phyloP scores from a whole-genome alignment of 495 filamentous ascomycete genomes.

The Pseudotulostoma volvatum region DNA sequence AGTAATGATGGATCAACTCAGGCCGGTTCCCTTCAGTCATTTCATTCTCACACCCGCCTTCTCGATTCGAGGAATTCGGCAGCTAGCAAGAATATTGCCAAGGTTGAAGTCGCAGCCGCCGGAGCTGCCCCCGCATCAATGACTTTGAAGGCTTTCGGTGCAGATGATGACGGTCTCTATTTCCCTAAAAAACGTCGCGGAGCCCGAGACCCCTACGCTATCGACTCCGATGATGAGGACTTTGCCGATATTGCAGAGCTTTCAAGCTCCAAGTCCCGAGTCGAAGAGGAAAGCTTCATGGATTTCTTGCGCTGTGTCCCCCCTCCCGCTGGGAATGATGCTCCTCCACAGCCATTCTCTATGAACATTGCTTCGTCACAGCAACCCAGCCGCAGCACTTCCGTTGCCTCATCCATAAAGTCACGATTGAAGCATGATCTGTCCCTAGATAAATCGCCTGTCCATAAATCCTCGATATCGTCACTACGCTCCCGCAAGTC shows the following conservation, averaged over 20 bases:
- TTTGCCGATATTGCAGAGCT: slow-evolving; percentile 47
- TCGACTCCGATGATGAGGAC: slow-evolving; percentile 71
- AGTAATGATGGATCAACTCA: slow-evolving; percentile 19
- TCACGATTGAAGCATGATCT: slow-evolving; percentile 38
- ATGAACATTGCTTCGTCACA: slow-evolving; percentile 20
- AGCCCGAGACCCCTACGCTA: slow-evolving; percentile 77
- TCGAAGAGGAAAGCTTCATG: slow-evolving; percentile 51
- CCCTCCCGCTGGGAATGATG: slow-evolving; percentile 44
- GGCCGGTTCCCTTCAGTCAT: slow-evolving; percentile 33
- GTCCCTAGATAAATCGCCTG: slow-evolving; percentile 12
- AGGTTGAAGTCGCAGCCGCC: slow-evolving; percentile 3
- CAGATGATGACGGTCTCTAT: slow-evolving; percentile 16
- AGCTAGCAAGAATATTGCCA: slow-evolving; percentile 7
- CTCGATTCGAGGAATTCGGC: slow-evolving; percentile 24
- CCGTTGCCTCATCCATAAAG: slow-evolving; percentile 37
- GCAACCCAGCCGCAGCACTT: slow-evolving; percentile 30
- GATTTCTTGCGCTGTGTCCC: slow-evolving; percentile 80
- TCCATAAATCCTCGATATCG: slow-evolving; percentile 16
- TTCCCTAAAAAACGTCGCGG: slow-evolving; percentile 52
- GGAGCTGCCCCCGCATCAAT: slow-evolving; percentile 5
- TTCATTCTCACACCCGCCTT: slow-evolving; percentile 43
- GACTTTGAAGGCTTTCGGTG: slow-evolving; percentile 12
- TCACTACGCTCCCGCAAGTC: slow-evolving; percentile 17
- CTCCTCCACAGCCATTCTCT: slow-evolving; percentile 24
- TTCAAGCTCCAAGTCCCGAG: slow-evolving; percentile 20